phyloP scores from a whole-genome alignment of 139 green algal species.

The Coelastrella sp. region DNA sequence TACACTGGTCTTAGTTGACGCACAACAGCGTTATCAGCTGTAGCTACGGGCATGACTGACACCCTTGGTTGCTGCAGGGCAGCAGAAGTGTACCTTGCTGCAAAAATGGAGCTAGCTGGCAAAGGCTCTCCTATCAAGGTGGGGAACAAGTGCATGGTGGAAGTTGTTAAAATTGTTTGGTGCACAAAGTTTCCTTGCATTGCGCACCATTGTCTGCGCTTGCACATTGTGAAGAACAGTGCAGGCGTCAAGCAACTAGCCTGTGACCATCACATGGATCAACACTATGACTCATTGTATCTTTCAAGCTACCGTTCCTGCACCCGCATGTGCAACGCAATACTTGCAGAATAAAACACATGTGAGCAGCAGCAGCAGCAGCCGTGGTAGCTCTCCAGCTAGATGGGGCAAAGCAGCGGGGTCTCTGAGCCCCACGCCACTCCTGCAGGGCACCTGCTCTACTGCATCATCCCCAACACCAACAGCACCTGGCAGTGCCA shows the following conservation, averaged over 20 bases:
- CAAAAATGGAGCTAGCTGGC: background rate
- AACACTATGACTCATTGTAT: background rate
- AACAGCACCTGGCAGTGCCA: background rate
- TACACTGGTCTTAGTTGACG: background rate
- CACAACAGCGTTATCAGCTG: background rate
- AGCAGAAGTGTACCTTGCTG: slow-evolving; percentile 20
- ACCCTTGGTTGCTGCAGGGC: slow-evolving; percentile 4
- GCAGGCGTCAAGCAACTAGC: background rate
- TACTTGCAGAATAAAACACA: no score
- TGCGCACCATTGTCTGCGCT: no score
- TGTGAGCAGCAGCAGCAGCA: background rate
- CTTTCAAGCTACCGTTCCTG: background rate
- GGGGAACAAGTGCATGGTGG: background rate
- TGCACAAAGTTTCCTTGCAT: no score
- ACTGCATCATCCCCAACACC: background rate
- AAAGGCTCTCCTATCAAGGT: slow-evolving; percentile 29
- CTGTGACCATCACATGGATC: background rate
- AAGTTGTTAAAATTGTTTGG: background rate
- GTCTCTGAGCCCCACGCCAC: background rate
- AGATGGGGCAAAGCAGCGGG: slow-evolving; percentile 10
- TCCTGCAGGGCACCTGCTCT: background rate
- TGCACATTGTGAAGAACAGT: background rate
- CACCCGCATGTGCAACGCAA: background rate
- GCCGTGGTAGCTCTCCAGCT: slow-evolving; percentile 4
- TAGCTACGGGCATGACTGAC: background rate